Base-by-base conservation (phyloP, 139 green algal species). In the Chlamydomonas sp. region DNA sequence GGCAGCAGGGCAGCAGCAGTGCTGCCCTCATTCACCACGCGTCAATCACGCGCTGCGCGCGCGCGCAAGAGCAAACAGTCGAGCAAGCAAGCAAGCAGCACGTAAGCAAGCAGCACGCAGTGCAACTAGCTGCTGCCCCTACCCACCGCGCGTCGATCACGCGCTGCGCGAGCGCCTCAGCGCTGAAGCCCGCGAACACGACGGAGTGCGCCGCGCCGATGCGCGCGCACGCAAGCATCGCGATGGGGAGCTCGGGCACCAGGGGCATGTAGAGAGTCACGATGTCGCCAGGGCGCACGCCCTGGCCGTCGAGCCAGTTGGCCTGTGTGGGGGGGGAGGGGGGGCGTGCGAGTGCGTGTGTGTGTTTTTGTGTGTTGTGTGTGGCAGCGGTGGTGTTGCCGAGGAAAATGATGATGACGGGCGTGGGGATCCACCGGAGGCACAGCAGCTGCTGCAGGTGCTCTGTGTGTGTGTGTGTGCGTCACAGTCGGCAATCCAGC, bases 241-340 rank as follows among this genome's bases (percentile, higher is more conserved):
- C 70, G 31, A 71, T 77, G 47, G 83, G 83, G 33, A 92, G 76
- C 74, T 89, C 80, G 1, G 69, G 63, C 4, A 89, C 69, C 93
- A 98, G 97, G 62, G 93, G 92, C 81, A 98, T 85, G 84, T 98
- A 98, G 69, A 98, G 90, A 49, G 85, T 90, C 47, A 98, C 93
- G 13, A 81, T 85, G 67, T 96, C 89, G 29, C 94, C 94, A 69
- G 86, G 87, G 62, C 82, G 72, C 28, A 99, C 85, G 59, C 91
- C 93, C 26, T 84, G 34, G 36, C 69, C 79, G 54, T 84, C 84
- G 58, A 98, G 81, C 58, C 81, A 96, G 78, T 97, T 98, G 69
- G 90, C 85, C 79, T 73, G 70, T 24, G 29, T 29, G 6, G 26
- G 59, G 30, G 62, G 31, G 22, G 35, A 34, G 62, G 62, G 35